Evolutionary conservation across 1,284 basidiomycete genomes (phyloP), one percentile per base, ranked within the genome.

Genomic region (Schizophyllum commune): DNA sequence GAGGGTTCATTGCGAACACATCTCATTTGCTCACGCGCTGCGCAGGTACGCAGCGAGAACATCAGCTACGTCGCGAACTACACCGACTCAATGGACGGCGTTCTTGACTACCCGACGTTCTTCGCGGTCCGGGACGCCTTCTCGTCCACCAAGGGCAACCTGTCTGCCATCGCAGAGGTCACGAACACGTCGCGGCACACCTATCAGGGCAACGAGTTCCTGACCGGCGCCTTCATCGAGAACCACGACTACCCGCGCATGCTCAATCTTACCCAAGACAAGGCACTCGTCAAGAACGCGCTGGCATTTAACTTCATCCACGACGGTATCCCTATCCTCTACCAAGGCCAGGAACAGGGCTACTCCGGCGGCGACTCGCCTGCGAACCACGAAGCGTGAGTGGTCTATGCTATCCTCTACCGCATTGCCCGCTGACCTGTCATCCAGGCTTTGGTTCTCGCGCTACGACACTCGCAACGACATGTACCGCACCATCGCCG

Each of bases 211-310:
- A 33, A 62, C n/a, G 59, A 79, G 32, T 68, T 78, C 39, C 68
- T 82, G 54, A 76, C 86, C 0, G 89, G 86, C 19, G 85, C 88
- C 53, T 92, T 92, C 75, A 73, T 92, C 53, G 91, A 92, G 72
- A 92, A 91, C 72, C 90, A 92, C 65, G 90, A 92, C 69, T 75
- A 90, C 58, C 84, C 89, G 1, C 79, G 89, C 52, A 89, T 88
- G 74, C 75, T 79, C 59, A 83, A 81, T 65, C 68, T 75, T 52
- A 83, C 77, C 5, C 68, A 71, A 22, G 83, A 84, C 69, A 72
- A 67, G 11, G 75, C 79, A 77, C 76, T 81, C 65, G 64, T 77
- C 66, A 73, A 71, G 72, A 85, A 81, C 64, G 78, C 76, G n/a
- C 73, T 80, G 63, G 70, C 73, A 20, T 81, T 77, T 77, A 69